Base-by-base conservation (phyloP, 2,329 filamentous ascomycete species). In the Hypocreales sp. region DNA sequence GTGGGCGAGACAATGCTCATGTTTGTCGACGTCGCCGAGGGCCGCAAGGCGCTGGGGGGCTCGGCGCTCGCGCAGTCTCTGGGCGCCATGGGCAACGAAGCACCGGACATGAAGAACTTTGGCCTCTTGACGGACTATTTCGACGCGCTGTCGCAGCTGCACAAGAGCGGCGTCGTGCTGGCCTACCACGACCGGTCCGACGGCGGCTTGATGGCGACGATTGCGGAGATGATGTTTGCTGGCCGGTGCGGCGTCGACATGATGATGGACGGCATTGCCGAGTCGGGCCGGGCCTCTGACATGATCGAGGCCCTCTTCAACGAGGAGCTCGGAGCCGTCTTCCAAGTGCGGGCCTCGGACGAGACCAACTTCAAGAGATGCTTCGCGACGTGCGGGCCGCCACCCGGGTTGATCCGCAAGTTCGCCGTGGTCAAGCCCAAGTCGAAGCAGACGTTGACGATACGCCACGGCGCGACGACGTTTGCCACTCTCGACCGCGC, bases 181-280 rank as follows among this genome's bases (percentile, higher is more conserved):
- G 87, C 87, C 4, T 95, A 95, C 50, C 90, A 95, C 50, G 90
- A 95, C 53, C 70, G 80, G 25, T 94, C 84, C 0, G 87, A 95
- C 49, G 90, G 87, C 50, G 90, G 90, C 44, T 61, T 95, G 8
- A 71, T 95, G 47, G 90, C 87, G 1, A 86, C 87, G 5, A 58
- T 95, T 19, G 81, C 76, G 3, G 90, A 98, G 56, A 95, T 95
- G 90, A 92, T 92, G 72, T 95, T 95, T 49, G 87, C 90, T 18
- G 90, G 90, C 16, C 79, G 86, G 30, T 92, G 81, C 44, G 90
- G 87, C 34, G 67, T 83, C 17, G 80, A 92, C 40, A 63, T 95
- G 33, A 79, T 81, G 63, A 61, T 94, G 31, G 86, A 94, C 46
- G 69, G 67, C 29, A 61, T 84, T 21, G 56, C 67, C 16, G 72